Percentiles rank a stretch among this genome's conserved stretches.
phyloP scores from a whole-genome alignment of 106 monocot genomes.

The Alisma plantagoaquatica region DNA sequence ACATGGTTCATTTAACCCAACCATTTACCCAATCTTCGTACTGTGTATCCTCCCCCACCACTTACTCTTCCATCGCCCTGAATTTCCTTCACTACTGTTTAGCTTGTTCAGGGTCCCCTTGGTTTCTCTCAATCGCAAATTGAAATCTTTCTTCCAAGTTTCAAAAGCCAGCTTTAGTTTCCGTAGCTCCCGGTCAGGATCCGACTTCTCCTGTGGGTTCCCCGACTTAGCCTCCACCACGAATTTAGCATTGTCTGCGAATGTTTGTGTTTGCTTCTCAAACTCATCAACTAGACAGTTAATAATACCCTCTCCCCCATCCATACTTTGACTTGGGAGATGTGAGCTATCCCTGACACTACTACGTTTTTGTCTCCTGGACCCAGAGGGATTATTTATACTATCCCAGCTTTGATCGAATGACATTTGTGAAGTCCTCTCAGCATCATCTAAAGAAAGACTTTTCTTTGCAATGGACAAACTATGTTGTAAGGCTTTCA shows the following conservation, averaged over 20 bases:
- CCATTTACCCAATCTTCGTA: slow-evolving; percentile 6
- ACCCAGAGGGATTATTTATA: slow-evolving; percentile 10
- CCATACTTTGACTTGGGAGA: slow-evolving; percentile 22
- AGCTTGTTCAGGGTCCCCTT: slow-evolving; percentile 7
- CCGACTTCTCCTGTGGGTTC: slow-evolving; percentile 59
- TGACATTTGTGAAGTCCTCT: slow-evolving; percentile 44
- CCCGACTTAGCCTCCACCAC: slow-evolving; percentile 91
- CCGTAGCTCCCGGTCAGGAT: slow-evolving; percentile 71
- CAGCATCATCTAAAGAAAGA: slow-evolving; percentile 45
- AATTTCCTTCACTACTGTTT: background rate
- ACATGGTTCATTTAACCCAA: too few species aligned
- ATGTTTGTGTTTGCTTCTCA: slow-evolving; percentile 57
- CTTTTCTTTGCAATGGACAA: slow-evolving; percentile 75
- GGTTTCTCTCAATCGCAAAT: slow-evolving; percentile 36
- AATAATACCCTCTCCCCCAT: slow-evolving; percentile 35
- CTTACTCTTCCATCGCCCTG: slow-evolving; percentile 12
- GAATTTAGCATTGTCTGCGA: slow-evolving; percentile 68
- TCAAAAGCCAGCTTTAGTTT: slow-evolving; percentile 72
- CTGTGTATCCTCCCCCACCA: slow-evolving; percentile 34
- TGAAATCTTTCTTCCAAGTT: slow-evolving; percentile 71
- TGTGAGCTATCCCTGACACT: slow-evolving; percentile 8
- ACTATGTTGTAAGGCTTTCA: slow-evolving; percentile 79
- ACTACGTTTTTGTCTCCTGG: slow-evolving; percentile 11
- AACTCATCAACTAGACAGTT: slow-evolving; percentile 64
- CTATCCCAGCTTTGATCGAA: slow-evolving; percentile 44